These are phyloP conservation scores for Stephanodiscus triporus DNA, from an alignment of 108 stramenopile species.

Conservation along the genomic window DNA sequence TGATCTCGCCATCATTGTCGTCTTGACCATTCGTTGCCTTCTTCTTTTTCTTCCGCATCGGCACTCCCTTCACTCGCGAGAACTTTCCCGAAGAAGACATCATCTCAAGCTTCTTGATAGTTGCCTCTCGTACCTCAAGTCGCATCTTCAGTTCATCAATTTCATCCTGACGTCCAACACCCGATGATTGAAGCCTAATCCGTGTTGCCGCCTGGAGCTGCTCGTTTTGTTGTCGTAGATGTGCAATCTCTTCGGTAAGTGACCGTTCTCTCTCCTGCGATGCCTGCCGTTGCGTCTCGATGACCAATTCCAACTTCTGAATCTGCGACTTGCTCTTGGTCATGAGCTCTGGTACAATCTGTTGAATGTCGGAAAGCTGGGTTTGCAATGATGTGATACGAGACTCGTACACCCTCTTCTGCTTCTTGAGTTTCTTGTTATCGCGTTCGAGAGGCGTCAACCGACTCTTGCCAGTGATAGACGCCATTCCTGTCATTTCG, in stretches of 20 bases:
- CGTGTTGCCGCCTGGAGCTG: conserved; percentile 49
- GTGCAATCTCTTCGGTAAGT: conserved; percentile 27
- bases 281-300: conserved; percentile 24
- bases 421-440: conserved; percentile 42
- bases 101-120: conserved; percentile 29
- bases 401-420: conserved; percentile 35
- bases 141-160: conserved; percentile 46
- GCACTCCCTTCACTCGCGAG: not conserved
- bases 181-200: conserved; percentile 40
- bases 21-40: not conserved
- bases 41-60: not conserved
- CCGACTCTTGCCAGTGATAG: conserved; percentile 14
- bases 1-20: conserved; percentile 11
- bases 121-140: conserved; percentile 48
- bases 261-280: conserved; percentile 15
- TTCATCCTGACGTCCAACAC: conserved; percentile 40
- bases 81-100: conserved; percentile 3
- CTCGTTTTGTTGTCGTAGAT: conserved; percentile 34
- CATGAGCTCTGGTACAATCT: conserved; percentile 50
- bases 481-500: conserved; percentile 20
- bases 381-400: conserved; percentile 44
- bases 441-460: conserved; percentile 26
- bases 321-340: conserved; percentile 48
- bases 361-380: conserved; percentile 47
- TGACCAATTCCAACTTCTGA: conserved; percentile 29